Conservation (phyloP, 202 grass and related monocot species). For the Panicum hallii region DNA sequence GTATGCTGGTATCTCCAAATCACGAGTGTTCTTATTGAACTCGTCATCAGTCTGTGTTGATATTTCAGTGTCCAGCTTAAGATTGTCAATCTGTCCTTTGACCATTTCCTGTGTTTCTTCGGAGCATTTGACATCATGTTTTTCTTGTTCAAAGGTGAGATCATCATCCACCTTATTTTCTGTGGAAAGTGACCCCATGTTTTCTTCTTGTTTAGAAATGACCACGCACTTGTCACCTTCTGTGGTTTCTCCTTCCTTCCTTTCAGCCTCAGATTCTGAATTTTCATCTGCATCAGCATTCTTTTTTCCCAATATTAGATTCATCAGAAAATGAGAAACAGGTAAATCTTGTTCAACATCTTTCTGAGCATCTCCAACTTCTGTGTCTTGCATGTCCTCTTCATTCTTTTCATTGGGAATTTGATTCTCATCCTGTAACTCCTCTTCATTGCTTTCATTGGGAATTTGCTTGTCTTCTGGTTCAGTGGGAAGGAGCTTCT, state of each 20-base stretch:
- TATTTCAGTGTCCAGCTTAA: slow-evolving; percentile 43
- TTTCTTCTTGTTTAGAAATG: slow-evolving; percentile 56
- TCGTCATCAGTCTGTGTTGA: slow-evolving; percentile 51
- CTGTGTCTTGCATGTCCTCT: slow-evolving; percentile 36
- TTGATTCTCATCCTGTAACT: slow-evolving; percentile 38
- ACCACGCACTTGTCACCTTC: slow-evolving; percentile 36
- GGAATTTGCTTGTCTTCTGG: slow-evolving; percentile 44
- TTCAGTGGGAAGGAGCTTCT: slow-evolving; percentile 48
- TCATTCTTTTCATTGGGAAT: slow-evolving; percentile 45
- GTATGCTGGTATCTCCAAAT: slow-evolving; percentile 44
- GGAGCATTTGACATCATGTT: slow-evolving; percentile 50
- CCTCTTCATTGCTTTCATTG: slow-evolving; percentile 46
- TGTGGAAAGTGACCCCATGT: slow-evolving; percentile 22
- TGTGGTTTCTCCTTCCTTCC: slow-evolving; percentile 59
- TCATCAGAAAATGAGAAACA: slow-evolving; percentile 80
- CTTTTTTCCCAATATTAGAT: slow-evolving; percentile 74
- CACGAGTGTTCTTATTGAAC: slow-evolving; percentile 32
- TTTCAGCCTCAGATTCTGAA: slow-evolving; percentile 43
- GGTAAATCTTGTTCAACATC: slow-evolving; percentile 70
- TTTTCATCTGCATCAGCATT: slow-evolving; percentile 35
- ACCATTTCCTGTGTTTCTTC: slow-evolving; percentile 62
- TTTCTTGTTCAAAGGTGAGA: slow-evolving; percentile 46
- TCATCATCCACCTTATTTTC: slow-evolving; percentile 43
- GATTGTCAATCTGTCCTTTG: slow-evolving; percentile 52
- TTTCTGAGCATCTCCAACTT: slow-evolving; percentile 48